Evolutionary conservation across 1,284 basidiomycete species (phyloP), one percentile per base, ranked within the genome.

Genomic region (Malassezia brasiliensis): DNA sequence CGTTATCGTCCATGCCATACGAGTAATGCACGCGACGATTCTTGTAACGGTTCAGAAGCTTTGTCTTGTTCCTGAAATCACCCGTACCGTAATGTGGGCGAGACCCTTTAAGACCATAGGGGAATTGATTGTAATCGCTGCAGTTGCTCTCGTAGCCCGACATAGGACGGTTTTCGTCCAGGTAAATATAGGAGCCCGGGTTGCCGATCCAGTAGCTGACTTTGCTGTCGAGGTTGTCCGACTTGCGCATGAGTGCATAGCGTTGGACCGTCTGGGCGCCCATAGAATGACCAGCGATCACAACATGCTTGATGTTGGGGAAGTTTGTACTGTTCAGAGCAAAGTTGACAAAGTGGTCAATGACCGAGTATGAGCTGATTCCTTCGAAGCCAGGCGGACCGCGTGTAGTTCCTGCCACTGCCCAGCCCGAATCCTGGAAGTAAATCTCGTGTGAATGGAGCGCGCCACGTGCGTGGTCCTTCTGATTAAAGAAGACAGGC

Each of bases 251-350:
- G 11, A 68, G n/a, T 0, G 69, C 57, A 31, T 71, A 71, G 11
- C 65, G 53, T 44, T 65, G 57, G 1, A 63, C 47, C 1, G 64
- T 59, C 22, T 69, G 68, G 1, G 51, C 69, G 12, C 69, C 69
- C 65, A 72, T 69, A 11, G 70, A 73, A 41, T 71, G 69, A 17
- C 70, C 70, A 22, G 54, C 69, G 12, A 73, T 35, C 10, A 69
- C 66, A 17, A 68, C 63, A 37, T 63, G 64, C 44, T 72, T 67
- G 17, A 72, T 53, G 25, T 61, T 63, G 4, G 70, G 66, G 41
- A 60, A 73, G 34, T 64, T 48, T 20, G 52, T 57, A 14, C 60
- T 66, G 28, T 59, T 45, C 41, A 69, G 60, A 11, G 68, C 47
- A 65, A 50, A 59, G 47, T 68, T 61, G 38, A 65, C 58, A 47